Evolutionary conservation across 805 yeast genomes (phyloP), one percentile per base, ranked within the genome.

Genomic region (Lachancea sp.): DNA sequence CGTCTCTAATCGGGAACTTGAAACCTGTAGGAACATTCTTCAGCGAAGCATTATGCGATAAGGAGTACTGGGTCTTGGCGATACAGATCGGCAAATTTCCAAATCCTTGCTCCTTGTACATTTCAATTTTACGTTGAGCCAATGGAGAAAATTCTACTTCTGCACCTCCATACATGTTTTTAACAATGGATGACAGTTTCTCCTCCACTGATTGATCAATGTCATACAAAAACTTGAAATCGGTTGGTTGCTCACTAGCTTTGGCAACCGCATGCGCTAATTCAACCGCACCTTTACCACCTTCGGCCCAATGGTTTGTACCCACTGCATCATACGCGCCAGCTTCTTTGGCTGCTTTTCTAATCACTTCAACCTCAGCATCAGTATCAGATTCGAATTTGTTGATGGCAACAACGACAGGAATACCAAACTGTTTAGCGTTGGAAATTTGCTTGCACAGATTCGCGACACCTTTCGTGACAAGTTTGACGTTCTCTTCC

Each of bases 1-100:
- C 85, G 54, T 90, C 98, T 63, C 95, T 77, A 54, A 90, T 87
- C 37, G 98, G 97, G 62, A 90, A 84, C 13, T 78, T 83, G 71
- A 89, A 90, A 7, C 95, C 96, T 16, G 83, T 77, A 50, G 98
- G 98, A 31, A 87, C 96, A 60, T 96, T 96, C 69, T 89, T 89
- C 63, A 92, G 74, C 17, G 77, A 69, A 32, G 97, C 88, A 65
- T 90, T 97, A 60, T 89, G 97, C 2, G 97, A 88, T 51, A 90
- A 71, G 1, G 96, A 87, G 71, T 90, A 90, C 66, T 90, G 98
- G 2, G 98, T 90, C 73, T 90, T 90, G 44, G 98, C 98, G 57
- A 90, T 84, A 68, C 98, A 90, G 53, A 90, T 81, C 43, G 97
- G 98, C 60, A 90, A 70, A 58, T 87, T 78, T 48, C 81, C 88